Base-by-base conservation (phyloP, 2,329 filamentous ascomycete species). In the Alternaria sp. region DNA sequence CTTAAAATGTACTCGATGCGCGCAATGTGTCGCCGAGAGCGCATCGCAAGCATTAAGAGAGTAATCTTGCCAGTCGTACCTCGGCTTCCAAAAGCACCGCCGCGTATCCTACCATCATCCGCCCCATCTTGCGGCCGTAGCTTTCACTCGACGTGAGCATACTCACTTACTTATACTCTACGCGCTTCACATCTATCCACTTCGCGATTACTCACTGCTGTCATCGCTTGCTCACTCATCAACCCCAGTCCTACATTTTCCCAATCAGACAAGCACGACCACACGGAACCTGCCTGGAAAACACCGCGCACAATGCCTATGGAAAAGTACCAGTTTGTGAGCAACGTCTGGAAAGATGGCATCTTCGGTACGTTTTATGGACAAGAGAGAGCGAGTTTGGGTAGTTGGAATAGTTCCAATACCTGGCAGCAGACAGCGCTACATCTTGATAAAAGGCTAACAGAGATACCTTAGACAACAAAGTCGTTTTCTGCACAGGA, bases 401-500 rank as follows among this genome's bases (percentile, higher is more conserved):
- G 18, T 34, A 16, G 8, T 18, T 38, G 20, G 46, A 3, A 16
- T 12, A 4, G 3, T 3, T 9, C 14, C 32, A n/a, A 22, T 2
- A 8, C 14, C 11, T 42, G 20, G 12, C 39, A 5, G 5, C 32
- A 26, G 5, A 26, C 46, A 38, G 32, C 18, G 1, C 20, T n/a
- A 38, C 32, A 46, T 43, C 4, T 12, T 32, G 9, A 4, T 51
- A 5, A 47, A 9, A 7, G 34, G 52, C 62, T 62, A 12, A 66
- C 52, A 32, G 3, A 18, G 22, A 12, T 24, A 12, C n/a, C 7
- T 4, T 4, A 96, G 92, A 90, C 64, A 89, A 90, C 76, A 94
- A 95, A 73, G 94, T 98, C 44, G 87, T 94, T 68, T 97, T 98
- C 80, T 96, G 96, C 74, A 99, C 95, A 4, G 95, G 95, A 59